Conservation (phyloP, 2,329 filamentous ascomycete genomes). For the Xylaria sp. region DNA sequence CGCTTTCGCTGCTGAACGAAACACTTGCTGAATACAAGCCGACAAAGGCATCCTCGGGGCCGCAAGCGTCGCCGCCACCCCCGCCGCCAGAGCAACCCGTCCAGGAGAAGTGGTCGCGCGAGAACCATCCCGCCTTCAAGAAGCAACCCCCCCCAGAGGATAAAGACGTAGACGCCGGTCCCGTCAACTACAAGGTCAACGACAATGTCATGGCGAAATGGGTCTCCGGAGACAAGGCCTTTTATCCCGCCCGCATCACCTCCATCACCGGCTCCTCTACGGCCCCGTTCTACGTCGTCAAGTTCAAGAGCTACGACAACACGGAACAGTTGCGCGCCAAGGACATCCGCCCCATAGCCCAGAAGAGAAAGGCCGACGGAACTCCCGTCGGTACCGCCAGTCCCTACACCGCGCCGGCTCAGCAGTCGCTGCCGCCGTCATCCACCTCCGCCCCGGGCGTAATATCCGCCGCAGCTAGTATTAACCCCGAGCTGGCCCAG, state of each 20-base stretch:
- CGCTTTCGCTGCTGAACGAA: slow-evolving; percentile 79
- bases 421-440: slow-evolving; percentile 39
- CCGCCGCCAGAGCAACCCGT: slow-evolving; percentile 57
- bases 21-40: slow-evolving; percentile 81
- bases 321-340: slow-evolving; percentile 81
- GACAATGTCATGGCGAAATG: slow-evolving; percentile 91
- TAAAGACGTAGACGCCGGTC: slow-evolving; percentile 57
- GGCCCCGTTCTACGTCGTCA: slow-evolving; percentile 91
- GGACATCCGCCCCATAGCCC: slow-evolving; percentile 81
- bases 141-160: slow-evolving; percentile 59
- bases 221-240: slow-evolving; percentile 84
- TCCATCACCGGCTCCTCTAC: slow-evolving; percentile 92
- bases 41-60: slow-evolving; percentile 53
- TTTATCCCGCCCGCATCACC: slow-evolving; percentile 91
- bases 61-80: slow-evolving; percentile 52
- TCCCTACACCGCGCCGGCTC: slow-evolving; percentile 44
- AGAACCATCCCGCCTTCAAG: slow-evolving; percentile 80
- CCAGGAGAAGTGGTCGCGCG: slow-evolving; percentile 77
- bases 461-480: slow-evolving; percentile 62
- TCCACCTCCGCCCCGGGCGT: slow-evolving; percentile 51
- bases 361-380: slow-evolving; percentile 87
- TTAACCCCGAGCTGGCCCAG: slow-evolving; percentile 58
- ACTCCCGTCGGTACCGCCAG: slow-evolving; percentile 58
- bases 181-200: slow-evolving; percentile 78
- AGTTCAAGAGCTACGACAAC: slow-evolving; percentile 88